Conservation (phyloP, 352 stramenopile genomes). For the Globisporangium barbulae region DNA sequence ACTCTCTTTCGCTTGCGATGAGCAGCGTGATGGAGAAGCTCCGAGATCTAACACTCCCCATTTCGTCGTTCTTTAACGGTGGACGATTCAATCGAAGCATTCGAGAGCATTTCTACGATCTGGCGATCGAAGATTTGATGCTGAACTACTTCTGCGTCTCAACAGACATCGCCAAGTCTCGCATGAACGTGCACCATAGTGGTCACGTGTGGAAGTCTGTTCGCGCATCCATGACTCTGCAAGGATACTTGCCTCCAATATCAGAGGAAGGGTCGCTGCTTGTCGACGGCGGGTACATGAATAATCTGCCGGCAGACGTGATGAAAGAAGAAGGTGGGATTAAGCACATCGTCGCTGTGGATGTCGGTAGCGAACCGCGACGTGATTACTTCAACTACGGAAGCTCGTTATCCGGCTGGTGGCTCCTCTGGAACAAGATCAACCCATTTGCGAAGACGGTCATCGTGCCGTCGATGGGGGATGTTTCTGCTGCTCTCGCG, state of each 20-base stretch:
- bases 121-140: slow-evolving; percentile 88
- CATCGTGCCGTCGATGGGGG: slow-evolving; percentile 90
- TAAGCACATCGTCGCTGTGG: slow-evolving; percentile 88
- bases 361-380: slow-evolving; percentile 81
- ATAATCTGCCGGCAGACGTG: slow-evolving; percentile 91
- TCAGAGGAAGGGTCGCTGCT: slow-evolving; percentile 86
- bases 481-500: slow-evolving; percentile 82
- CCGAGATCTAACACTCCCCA: slow-evolving; percentile 83
- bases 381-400: slow-evolving; percentile 82
- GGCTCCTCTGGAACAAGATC: slow-evolving; percentile 89
- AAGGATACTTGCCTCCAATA: slow-evolving; percentile 90
- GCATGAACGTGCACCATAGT: slow-evolving; percentile 84
- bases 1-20: slow-evolving; percentile 51
- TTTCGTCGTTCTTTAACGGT: slow-evolving; percentile 89
- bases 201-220: slow-evolving; percentile 90
- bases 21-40: slow-evolving; percentile 78
- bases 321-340: slow-evolving; percentile 89
- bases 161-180: slow-evolving; percentile 89
- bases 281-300: slow-evolving; percentile 92
- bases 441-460: slow-evolving; percentile 89
- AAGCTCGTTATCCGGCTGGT: slow-evolving; percentile 83
- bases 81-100: slow-evolving; percentile 80
- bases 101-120: slow-evolving; percentile 64
- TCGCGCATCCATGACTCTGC: slow-evolving; percentile 89
- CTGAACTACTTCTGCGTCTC: slow-evolving; percentile 92